phyloP scores from a whole-genome alignment of 2,329 filamentous ascomycete genomes.

The Anthostomella pinea region DNA sequence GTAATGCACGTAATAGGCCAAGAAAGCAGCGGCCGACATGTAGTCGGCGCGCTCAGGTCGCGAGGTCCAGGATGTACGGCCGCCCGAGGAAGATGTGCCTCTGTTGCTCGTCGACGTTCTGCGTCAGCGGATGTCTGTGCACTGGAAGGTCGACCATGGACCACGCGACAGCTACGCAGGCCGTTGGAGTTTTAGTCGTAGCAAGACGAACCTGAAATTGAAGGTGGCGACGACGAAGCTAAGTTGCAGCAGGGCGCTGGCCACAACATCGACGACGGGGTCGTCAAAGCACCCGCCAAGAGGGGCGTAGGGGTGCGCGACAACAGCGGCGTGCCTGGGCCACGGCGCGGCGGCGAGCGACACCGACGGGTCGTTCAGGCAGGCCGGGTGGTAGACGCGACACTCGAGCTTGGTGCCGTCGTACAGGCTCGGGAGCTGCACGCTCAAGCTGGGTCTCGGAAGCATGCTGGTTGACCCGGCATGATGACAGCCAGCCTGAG shows the following conservation, averaged over 20 bases:
- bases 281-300: conserved; percentile 86
- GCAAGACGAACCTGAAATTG: conserved; percentile 72
- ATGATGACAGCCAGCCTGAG: background rate
- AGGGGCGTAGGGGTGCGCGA: conserved; percentile 89
- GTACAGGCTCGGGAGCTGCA: conserved; percentile 81
- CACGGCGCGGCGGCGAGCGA: conserved; percentile 35
- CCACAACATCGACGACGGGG: conserved; percentile 66
- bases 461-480: conserved; percentile 41
- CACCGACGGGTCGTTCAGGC: conserved; percentile 33
- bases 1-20: conserved; percentile 68
- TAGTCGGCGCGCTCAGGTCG: conserved; percentile 81
- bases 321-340: conserved; percentile 47
- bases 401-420: conserved; percentile 75
- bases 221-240: conserved; percentile 83
- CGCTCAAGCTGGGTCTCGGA: conserved; percentile 57
- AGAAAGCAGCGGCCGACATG: conserved; percentile 74
- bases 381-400: conserved; percentile 72
- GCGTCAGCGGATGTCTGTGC: too few relatives aligned
- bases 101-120: conserved; percentile 42
- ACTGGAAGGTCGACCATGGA: too few relatives aligned
- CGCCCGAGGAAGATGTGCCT: conserved; percentile 71
- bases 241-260: conserved; percentile 60
- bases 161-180: too few relatives aligned
- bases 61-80: conserved; percentile 83
- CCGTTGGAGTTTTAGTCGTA: too few relatives aligned